Evolutionary conservation across 164 flowering plant species (phyloP).

Genomic region (Brasenia schreberi): DNA sequence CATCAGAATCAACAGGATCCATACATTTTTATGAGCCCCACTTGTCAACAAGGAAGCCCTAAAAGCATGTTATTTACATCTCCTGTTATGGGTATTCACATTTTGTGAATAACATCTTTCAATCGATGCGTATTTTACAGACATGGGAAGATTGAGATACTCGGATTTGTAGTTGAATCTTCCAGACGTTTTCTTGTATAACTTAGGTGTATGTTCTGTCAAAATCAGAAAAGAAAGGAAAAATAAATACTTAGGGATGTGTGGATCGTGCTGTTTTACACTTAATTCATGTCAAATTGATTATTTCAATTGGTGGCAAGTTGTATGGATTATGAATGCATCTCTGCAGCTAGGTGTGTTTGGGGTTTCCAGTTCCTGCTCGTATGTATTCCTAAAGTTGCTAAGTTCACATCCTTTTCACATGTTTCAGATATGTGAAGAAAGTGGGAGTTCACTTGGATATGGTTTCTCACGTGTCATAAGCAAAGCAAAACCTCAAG

Average conservation of each 20-base stretch:
- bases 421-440: slow-evolving; percentile 62
- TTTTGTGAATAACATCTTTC: too few species aligned
- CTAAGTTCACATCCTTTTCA: neutral
- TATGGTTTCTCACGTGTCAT: slow-evolving; percentile 64
- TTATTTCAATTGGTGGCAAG: neutral
- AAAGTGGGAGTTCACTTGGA: slow-evolving; percentile 91
- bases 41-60: too few species aligned
- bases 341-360: neutral
- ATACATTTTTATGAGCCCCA: too few species aligned
- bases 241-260: neutral
- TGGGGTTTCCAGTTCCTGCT: neutral
- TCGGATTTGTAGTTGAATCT: too few species aligned
- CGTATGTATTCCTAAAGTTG: neutral
- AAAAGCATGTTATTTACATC: too few species aligned
- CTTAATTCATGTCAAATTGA: neutral
- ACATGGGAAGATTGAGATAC: too few species aligned
- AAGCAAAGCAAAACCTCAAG: slow-evolving; percentile 48
- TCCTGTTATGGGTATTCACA: too few species aligned
- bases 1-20: too few species aligned
- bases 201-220: too few species aligned
- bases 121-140: too few species aligned
- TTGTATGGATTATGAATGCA: neutral
- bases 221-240: too few species aligned
- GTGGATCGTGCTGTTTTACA: neutral
- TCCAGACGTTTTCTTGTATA: too few species aligned